Percentiles rank a stretch among this genome's conserved stretches.
These are phyloP conservation scores for Paecilomyces sp. DNA, from an alignment of 2,329 filamentous ascomycete genomes.

Conservation along the genomic window DNA sequence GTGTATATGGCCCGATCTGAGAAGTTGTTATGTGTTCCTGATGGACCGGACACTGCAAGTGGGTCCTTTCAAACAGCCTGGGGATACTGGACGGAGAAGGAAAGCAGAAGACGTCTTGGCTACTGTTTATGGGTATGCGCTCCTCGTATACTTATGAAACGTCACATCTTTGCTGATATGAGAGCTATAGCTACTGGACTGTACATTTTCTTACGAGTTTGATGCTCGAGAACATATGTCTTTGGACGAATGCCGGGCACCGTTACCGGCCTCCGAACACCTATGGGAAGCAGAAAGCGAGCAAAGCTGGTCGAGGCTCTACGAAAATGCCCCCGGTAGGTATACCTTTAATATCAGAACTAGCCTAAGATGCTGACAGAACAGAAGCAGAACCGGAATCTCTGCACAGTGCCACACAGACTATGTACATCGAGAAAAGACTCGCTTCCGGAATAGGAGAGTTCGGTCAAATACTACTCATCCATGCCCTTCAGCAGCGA, in stretches of 20 bases:
- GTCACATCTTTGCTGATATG: neutral
- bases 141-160: neutral
- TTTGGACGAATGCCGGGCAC: slow-evolving; percentile 33
- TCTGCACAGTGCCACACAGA: slow-evolving; percentile 37
- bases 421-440: slow-evolving; percentile 44
- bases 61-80: slow-evolving; percentile 16
- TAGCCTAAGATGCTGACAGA: no score
- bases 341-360: neutral
- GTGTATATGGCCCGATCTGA: slow-evolving; percentile 15
- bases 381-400: slow-evolving; percentile 21
- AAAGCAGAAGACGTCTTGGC: slow-evolving; percentile 30
- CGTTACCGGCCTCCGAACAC: slow-evolving; percentile 34
- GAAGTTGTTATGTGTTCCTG: slow-evolving; percentile 13
- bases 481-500: slow-evolving; percentile 45
- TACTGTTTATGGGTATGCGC: slow-evolving; percentile 37
- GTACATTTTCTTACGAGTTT: slow-evolving; percentile 33
- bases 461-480: slow-evolving; percentile 42
- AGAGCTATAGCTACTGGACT: slow-evolving; percentile 33
- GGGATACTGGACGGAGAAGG: slow-evolving; percentile 30
- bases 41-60: slow-evolving; percentile 3
- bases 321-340: slow-evolving; percentile 15
- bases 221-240: slow-evolving; percentile 26
- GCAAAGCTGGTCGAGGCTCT: slow-evolving; percentile 23
- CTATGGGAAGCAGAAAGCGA: slow-evolving; percentile 32
- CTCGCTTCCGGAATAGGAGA: slow-evolving; percentile 40